Evolutionary conservation across 768 basidiomycete species (phyloP).

Genomic region (Leccinum pellstonianum): DNA sequence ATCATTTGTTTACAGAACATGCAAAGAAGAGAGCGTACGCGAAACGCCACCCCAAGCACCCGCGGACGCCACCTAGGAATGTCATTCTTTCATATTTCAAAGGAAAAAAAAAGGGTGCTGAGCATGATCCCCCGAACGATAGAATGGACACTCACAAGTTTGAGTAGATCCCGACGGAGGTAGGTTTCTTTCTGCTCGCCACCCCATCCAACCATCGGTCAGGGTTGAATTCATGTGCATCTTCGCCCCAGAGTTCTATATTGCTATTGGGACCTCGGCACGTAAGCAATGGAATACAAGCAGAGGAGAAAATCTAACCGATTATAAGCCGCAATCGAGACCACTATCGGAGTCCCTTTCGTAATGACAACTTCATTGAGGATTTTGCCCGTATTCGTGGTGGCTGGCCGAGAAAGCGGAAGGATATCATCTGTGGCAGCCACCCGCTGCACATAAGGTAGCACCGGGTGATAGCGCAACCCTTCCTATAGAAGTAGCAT

Average conservation of each 20-base stretch:
- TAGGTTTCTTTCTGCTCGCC: constrained; percentile 17
- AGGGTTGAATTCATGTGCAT: constrained; percentile 33
- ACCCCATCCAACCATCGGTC: constrained; percentile 26
- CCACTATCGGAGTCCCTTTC: constrained; percentile 44
- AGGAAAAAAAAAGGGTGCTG: background rate
- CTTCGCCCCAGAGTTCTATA: constrained; percentile 32
- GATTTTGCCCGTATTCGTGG: constrained; percentile 42
- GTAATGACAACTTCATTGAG: constrained; percentile 46
- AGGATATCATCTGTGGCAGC: constrained; percentile 56
- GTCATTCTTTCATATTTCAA: constrained; percentile 5
- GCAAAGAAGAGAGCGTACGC: background rate
- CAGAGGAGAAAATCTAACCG: constrained; percentile 34
- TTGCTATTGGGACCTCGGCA: constrained; percentile 15
- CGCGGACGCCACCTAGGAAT: constrained; percentile 20
- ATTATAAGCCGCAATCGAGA: constrained; percentile 56
- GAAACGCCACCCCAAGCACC: constrained; percentile 24
- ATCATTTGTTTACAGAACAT: background rate
- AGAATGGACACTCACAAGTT: constrained; percentile 23
- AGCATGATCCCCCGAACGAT: background rate
- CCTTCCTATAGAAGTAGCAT: constrained; percentile 38
- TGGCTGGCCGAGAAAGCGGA: constrained; percentile 55
- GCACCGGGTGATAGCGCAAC: constrained; percentile 48
- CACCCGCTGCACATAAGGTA: constrained; percentile 50
- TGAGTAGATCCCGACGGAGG: constrained; percentile 29
- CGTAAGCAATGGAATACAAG: background rate